Conservation (phyloP, 1,284 basidiomycete species). For the Ganoderma boninense region DNA sequence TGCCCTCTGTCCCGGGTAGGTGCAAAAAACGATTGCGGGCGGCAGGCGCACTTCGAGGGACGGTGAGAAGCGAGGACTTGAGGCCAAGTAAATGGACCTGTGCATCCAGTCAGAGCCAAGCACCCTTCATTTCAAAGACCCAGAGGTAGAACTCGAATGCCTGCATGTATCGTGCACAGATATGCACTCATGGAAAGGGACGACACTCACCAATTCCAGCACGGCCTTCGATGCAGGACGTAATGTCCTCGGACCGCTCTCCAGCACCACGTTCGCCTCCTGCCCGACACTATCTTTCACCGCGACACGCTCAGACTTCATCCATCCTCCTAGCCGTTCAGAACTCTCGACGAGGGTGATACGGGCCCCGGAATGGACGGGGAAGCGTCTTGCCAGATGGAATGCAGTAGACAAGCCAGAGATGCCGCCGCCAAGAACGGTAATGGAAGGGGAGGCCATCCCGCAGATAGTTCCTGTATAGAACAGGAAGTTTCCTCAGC, state of each 20-base stretch:
- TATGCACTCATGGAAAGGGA: background rate
- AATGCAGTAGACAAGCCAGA: constrained; percentile 86
- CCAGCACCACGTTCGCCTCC: constrained; percentile 63
- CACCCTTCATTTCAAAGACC: background rate
- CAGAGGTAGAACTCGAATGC: background rate
- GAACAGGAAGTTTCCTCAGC: background rate
- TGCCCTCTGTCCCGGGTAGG: constrained; percentile 57
- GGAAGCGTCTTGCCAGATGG: constrained; percentile 75
- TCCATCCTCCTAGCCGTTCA: constrained; percentile 84
- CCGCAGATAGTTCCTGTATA: background rate
- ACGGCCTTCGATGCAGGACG: constrained; percentile 77
- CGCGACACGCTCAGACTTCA: constrained; percentile 67
- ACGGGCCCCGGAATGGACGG: constrained; percentile 46
- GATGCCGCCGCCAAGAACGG: constrained; percentile 84
- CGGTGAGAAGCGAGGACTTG: constrained; percentile 63
- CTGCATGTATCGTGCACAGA: background rate
- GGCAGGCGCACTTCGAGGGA: constrained; percentile 71
- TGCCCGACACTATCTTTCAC: constrained; percentile 49
- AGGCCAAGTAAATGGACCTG: constrained; percentile 83
- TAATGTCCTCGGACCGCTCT: constrained; percentile 86
- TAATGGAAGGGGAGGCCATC: constrained; percentile 48
- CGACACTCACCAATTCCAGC: constrained; percentile 79
- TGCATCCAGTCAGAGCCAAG: background rate
- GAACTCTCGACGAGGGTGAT: constrained; percentile 80
- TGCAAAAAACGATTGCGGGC: constrained; percentile 81